Evolutionary conservation across 2,329 filamentous ascomycete genomes (phyloP).

Genomic region (Blastomyces parvus): DNA sequence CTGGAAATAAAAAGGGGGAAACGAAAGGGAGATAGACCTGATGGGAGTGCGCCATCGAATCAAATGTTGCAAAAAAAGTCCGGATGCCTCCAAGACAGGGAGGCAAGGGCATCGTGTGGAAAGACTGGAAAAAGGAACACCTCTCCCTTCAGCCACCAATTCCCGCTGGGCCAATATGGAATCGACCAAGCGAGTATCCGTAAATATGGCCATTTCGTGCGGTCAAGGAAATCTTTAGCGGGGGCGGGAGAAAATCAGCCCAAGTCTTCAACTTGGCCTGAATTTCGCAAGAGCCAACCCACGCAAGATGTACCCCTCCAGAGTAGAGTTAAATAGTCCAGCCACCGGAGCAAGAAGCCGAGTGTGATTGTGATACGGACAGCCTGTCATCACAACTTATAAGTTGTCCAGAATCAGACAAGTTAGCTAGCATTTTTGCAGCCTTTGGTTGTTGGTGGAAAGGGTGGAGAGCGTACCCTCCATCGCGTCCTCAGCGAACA

Average conservation of each 20-base stretch:
- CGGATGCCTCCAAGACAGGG: neutral
- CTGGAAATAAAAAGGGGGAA: neutral
- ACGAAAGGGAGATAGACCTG: neutral
- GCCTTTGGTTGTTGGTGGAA: neutral
- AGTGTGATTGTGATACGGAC: conserved; percentile 4
- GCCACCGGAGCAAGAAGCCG: neutral
- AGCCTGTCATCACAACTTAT: neutral
- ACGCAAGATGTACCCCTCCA: neutral
- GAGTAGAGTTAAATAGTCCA: neutral
- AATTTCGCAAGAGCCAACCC: neutral
- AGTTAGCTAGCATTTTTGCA: no score
- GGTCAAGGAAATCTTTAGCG: neutral
- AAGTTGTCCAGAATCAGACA: neutral
- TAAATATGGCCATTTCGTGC: neutral
- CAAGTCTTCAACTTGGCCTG: neutral
- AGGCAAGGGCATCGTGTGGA: neutral
- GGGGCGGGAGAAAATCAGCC: neutral
- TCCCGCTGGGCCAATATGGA: neutral
- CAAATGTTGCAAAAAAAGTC: neutral
- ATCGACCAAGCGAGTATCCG: neutral
- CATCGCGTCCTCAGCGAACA: no score
- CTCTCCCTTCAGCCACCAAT: neutral
- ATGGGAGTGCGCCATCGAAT: conserved; percentile 1
- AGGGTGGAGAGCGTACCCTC: no score
- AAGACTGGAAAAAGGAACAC: neutral